These are phyloP conservation scores for Tolypocladium nubicola DNA, from an alignment of 2,329 filamentous ascomycete species.

Conservation along the genomic window DNA sequence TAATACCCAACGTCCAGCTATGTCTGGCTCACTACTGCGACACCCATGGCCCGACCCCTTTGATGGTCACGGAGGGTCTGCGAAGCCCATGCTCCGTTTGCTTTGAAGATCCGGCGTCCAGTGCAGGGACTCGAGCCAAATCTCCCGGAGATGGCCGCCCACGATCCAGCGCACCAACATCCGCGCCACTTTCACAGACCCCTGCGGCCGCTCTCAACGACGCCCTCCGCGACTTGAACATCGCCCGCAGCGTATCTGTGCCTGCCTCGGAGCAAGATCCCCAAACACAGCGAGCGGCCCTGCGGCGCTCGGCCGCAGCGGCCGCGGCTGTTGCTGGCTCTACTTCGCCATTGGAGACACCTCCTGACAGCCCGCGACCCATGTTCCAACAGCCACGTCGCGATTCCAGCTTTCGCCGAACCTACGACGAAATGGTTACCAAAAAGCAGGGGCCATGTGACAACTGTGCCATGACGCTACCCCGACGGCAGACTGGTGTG, in stretches of 20 bases:
- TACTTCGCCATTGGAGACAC: conserved; percentile 41
- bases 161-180: conserved; percentile 27
- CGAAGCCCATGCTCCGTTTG: conserved; percentile 51
- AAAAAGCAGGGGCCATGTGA: conserved; percentile 54
- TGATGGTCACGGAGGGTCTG: conserved; percentile 60
- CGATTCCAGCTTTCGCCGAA: conserved; percentile 50
- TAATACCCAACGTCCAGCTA: conserved; percentile 40
- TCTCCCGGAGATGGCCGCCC: conserved; percentile 22
- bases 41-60: conserved; percentile 55
- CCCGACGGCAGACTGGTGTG: conserved; percentile 23
- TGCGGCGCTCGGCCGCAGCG: conserved; percentile 27
- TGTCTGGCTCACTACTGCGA: conserved; percentile 64
- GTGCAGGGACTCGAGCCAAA: conserved; percentile 2
- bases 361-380: conserved; percentile 44
- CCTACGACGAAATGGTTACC: conserved; percentile 55
- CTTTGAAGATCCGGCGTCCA: conserved; percentile 28
- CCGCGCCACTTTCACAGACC: conserved; percentile 19
- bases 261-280: conserved; percentile 34
- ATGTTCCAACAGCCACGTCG: conserved; percentile 30
- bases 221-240: conserved; percentile 35
- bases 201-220: conserved; percentile 32
- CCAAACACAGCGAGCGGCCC: conserved; percentile 29
- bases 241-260: conserved; percentile 32
- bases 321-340: conserved; percentile 12
- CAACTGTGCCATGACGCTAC: conserved; percentile 58